These are phyloP conservation scores for Plasmodium blacklocki DNA, from an alignment of 169 alveolate species.

Conservation along the genomic window DNA sequence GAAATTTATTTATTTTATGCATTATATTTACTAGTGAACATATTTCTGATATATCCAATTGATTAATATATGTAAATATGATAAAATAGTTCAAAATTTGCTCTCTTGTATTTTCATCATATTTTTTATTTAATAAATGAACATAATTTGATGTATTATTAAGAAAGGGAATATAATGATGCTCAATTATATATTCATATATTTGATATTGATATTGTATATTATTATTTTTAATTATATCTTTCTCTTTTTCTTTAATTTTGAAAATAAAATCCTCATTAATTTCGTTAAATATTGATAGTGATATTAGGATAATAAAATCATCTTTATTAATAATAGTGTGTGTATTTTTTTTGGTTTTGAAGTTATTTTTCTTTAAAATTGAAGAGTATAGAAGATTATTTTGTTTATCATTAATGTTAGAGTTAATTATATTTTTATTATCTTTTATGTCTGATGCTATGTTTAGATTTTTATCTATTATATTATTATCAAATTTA, in stretches of 20 bases:
- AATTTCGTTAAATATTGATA: slow-evolving; percentile 58
- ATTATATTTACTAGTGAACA: slow-evolving; percentile 26
- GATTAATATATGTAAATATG: slow-evolving; percentile 38
- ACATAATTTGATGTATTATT: slow-evolving; percentile 37
- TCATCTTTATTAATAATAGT: slow-evolving; percentile 30
- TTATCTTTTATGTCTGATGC: too few relatives aligned
- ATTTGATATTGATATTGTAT: not conserved
- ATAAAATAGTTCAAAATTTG: slow-evolving; percentile 58
- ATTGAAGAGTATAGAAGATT: not conserved
- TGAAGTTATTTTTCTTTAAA: slow-evolving; percentile 7
- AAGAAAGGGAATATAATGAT: slow-evolving; percentile 29
- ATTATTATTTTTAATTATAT: not conserved
- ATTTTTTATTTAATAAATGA: slow-evolving; percentile 14
- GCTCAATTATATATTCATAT: slow-evolving; percentile 41
- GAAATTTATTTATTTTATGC: slow-evolving; percentile 36
- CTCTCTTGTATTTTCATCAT: slow-evolving; percentile 45
- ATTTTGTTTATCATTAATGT: not conserved
- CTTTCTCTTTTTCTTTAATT: slow-evolving; percentile 30
- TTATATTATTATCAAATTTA: not conserved
- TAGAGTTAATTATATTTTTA: not conserved
- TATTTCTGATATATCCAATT: slow-evolving; percentile 45
- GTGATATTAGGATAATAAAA: slow-evolving; percentile 36
- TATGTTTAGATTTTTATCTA: not conserved
- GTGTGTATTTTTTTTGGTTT: slow-evolving; percentile 28
- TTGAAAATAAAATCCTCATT: slow-evolving; percentile 50